Evolutionary conservation across 2,329 filamentous ascomycete species (phyloP), one percentile per base, ranked within the genome.

Genomic region (Dactylellina parvicollis): DNA sequence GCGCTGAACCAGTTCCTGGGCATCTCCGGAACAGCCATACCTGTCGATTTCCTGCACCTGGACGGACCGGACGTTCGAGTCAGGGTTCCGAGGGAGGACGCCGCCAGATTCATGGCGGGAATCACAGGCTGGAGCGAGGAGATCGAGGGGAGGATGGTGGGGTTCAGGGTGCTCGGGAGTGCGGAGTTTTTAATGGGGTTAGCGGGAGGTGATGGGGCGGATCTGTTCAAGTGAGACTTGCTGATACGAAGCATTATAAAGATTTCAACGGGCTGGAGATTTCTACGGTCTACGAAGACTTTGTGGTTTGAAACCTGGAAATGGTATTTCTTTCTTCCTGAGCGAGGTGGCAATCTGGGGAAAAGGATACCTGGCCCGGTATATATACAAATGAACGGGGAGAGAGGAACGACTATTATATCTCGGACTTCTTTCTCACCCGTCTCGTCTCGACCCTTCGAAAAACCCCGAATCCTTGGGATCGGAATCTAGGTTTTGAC

Each of bases 1-100:
- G 88, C 90, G 0, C 82, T 94, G 5, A 83, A 83, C 0, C 86
- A 90, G 74, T 92, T 91, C 77, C 85, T 94, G 0, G 91, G 91
- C 18, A 81, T 87, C 16, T 88, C 86, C 0, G 91, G 91, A 9
- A 81, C 84, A 1, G 87, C 86, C 9, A 88, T 93, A 2, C 82
- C 88, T 0, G 79, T 92, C 64, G 91, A 94, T 78, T 86, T 93
- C 18, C 83, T 94, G 32, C 87, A 88, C 76, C 82, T 88, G 0
- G 81, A 86, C 2, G 83, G 81, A 0, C 77, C 78, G 4, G 83
- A 87, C 50, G 86, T 86, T 62, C 91, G 89, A 88, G 79, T 92
- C 54, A 83, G 90, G 16, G 79, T 91, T 7, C 88, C 89, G 3
- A 81, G 84, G 3, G 83, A 85, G 65, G 88, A 92, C 76, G 80